A percentile compares a stretch with the other conserved stretches of the same genome.
Conservation (phyloP, 306 rosid species). For the Inga oerstediana region DNA sequence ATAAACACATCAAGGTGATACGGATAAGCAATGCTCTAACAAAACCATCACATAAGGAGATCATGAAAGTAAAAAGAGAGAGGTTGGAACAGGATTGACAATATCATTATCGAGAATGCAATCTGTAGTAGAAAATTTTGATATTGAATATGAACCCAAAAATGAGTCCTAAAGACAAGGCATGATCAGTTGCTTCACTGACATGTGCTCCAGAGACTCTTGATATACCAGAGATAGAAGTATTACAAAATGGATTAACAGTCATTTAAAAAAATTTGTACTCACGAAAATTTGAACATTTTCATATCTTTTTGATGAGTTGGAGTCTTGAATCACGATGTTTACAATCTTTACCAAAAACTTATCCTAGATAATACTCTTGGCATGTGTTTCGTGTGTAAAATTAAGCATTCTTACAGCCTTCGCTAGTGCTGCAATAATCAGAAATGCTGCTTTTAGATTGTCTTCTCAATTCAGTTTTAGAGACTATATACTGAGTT, state of each 20-base stretch:
- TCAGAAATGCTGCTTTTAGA: background rate
- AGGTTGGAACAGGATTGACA: background rate
- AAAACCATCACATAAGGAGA: background rate
- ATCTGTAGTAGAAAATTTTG: background rate
- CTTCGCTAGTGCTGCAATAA: background rate
- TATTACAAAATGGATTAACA: background rate
- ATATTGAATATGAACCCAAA: background rate
- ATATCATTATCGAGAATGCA: background rate
- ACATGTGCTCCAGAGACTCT: background rate
- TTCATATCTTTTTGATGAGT: background rate
- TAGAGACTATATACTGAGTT: background rate
- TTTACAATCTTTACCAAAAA: background rate
- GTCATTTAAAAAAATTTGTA: background rate
- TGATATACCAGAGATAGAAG: background rate
- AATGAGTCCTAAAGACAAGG: background rate
- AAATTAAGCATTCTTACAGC: background rate
- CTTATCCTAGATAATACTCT: background rate
- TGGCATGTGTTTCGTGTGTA: background rate
- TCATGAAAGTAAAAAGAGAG: background rate
- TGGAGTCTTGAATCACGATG: background rate
- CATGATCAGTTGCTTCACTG: background rate
- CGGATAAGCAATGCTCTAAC: background rate
- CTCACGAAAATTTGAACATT: background rate
- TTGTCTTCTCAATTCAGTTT: background rate
- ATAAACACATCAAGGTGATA: background rate